These are phyloP conservation scores for Lipomyces lipofer DNA, from an alignment of 805 yeast genomes.

Conservation along the genomic window DNA sequence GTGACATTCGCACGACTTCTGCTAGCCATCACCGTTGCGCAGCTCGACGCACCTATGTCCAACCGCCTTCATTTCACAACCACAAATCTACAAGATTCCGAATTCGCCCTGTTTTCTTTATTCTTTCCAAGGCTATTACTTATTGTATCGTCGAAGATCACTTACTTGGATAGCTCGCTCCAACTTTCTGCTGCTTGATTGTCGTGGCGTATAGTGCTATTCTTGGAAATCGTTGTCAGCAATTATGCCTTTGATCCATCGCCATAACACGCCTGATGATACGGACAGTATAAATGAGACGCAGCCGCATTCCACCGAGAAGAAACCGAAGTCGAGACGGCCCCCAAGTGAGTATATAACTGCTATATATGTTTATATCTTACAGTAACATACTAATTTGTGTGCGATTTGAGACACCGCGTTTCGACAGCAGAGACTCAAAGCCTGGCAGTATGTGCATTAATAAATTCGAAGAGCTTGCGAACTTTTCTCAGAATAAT, in stretches of 20 bases:
- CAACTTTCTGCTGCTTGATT: too few relatives aligned
- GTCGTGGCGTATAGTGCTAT: too few relatives aligned
- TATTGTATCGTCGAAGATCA: too few relatives aligned
- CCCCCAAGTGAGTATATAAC: slow-evolving; percentile 42
- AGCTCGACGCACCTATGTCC: too few relatives aligned
- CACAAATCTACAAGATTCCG: too few relatives aligned
- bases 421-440: slow-evolving; percentile 56
- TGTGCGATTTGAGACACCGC: slow-evolving; percentile 41
- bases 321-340: slow-evolving; percentile 43
- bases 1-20: too few relatives aligned
- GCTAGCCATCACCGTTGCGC: too few relatives aligned
- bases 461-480: not conserved
- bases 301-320: slow-evolving; percentile 29
- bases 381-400: not conserved
- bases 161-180: too few relatives aligned
- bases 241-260: slow-evolving; percentile 23
- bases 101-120: too few relatives aligned
- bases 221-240: too few relatives aligned
- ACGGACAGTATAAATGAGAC: slow-evolving; percentile 29
- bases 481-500: not conserved
- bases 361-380: not conserved
- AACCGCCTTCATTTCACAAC: too few relatives aligned
- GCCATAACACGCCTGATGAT: slow-evolving; percentile 17
- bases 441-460: slow-evolving; percentile 56
- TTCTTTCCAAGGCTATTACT: too few relatives aligned